Conservation (phyloP, 495 filamentous ascomycete genomes). For the Parachaetomium inaequale region DNA sequence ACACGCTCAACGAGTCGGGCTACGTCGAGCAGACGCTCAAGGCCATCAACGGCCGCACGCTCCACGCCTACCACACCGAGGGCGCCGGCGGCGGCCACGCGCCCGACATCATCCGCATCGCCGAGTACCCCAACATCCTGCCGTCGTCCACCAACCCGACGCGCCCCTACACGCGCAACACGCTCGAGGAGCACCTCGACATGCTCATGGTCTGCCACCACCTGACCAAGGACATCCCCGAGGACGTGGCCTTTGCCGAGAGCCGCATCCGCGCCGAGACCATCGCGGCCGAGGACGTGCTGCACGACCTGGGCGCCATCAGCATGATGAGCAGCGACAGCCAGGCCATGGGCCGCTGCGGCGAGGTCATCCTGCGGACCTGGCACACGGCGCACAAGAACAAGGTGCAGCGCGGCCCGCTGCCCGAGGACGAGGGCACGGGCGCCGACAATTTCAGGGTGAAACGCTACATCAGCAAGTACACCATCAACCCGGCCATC, state of each 20-base stretch:
- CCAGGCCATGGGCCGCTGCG: conserved; percentile 96
- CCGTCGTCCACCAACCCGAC: conserved; percentile 93
- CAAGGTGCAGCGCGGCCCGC: conserved; percentile 74
- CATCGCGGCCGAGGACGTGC: conserved; percentile 94
- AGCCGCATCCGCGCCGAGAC: conserved; percentile 93
- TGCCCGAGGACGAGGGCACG: conserved; percentile 75
- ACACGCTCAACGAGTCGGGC: conserved; percentile 95
- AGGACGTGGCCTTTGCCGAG: conserved; percentile 96
- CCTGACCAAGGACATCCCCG: conserved; percentile 83
- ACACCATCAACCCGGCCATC: conserved; percentile 94
- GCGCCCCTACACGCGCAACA: conserved; percentile 87
- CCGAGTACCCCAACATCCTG: conserved; percentile 87
- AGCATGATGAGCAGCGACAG: conserved; percentile 98
- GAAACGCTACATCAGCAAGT: conserved; percentile 92
- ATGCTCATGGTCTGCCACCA: conserved; percentile 99
- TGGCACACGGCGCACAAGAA: conserved; percentile 99
- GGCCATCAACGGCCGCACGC: conserved; percentile 84
- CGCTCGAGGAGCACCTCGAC: conserved; percentile 93
- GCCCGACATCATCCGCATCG: conserved; percentile 93
- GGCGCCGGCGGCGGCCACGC: conserved; percentile 95
- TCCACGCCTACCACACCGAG: conserved; percentile 98
- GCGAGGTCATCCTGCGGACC: conserved; percentile 89
- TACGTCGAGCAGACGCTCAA: conserved; percentile 91
- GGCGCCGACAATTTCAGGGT: conserved; percentile 91
- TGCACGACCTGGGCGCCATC: conserved; percentile 94